These are phyloP conservation scores for Apophysomyces ossiformis DNA, from an alignment of 371 early-diverging fungal genomes.

Conservation along the genomic window DNA sequence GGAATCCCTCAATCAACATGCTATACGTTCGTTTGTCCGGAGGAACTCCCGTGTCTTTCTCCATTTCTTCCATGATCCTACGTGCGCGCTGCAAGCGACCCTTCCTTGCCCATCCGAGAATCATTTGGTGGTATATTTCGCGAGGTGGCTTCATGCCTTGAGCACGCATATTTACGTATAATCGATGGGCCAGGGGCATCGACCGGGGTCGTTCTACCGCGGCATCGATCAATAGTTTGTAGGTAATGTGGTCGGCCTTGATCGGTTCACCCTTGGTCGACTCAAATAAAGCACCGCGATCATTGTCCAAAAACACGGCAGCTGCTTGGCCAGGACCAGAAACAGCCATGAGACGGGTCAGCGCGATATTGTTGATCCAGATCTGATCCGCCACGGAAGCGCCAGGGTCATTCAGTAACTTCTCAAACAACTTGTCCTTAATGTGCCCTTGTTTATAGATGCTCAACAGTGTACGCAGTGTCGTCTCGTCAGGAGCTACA, in stretches of 20 bases:
- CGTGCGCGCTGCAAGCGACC: constrained; percentile 36
- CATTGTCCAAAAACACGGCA: constrained; percentile 21
- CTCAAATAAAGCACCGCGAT: constrained; percentile 18
- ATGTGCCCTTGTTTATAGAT: constrained; percentile 32
- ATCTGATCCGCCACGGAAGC: constrained; percentile 30
- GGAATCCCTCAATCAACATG: constrained; percentile 33
- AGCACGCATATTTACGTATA: constrained; percentile 35
- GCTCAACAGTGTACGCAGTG: constrained; percentile 34
- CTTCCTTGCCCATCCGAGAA: constrained; percentile 26
- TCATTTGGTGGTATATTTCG: constrained; percentile 29
- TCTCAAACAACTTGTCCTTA: constrained; percentile 23
- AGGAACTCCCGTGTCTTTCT: constrained; percentile 24
- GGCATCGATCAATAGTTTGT: constrained; percentile 37
- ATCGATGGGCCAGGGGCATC: constrained; percentile 19
- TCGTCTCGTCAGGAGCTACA: constrained; percentile 36
- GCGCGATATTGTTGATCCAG: constrained; percentile 43
- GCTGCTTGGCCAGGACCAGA: constrained; percentile 14
- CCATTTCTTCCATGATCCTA: constrained; percentile 30
- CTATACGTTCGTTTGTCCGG: constrained; percentile 31
- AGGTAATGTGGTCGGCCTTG: constrained; percentile 32
- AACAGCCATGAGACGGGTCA: constrained; percentile 23
- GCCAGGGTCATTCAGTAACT: constrained; percentile 19
- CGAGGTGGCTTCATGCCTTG: constrained; percentile 31
- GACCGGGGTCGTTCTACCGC: constrained; percentile 11
- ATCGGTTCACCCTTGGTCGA: constrained; percentile 17